These are phyloP conservation scores for Orychophragmus violaceus DNA, from an alignment of 345 rosid genomes.

Conservation along the genomic window DNA sequence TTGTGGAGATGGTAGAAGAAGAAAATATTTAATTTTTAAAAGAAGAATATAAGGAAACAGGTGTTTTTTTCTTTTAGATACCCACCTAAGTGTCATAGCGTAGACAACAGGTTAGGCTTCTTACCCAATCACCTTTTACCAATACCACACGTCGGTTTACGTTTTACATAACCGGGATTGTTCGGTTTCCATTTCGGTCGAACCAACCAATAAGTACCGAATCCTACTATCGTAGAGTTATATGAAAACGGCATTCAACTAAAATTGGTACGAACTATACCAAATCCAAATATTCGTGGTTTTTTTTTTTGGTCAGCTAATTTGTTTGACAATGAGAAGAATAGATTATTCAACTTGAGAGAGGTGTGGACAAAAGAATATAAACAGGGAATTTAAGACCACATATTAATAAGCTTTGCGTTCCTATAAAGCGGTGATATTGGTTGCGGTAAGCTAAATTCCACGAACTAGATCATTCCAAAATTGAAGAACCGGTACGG, in stretches of 20 bases:
- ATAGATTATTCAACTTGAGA: background rate
- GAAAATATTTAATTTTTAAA: background rate
- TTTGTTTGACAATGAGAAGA: background rate
- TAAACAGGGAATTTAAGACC: slow-evolving; percentile 16
- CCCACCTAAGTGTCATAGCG: slow-evolving; percentile 22
- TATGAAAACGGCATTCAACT: background rate
- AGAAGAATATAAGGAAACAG: slow-evolving; percentile 21
- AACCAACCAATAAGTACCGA: background rate
- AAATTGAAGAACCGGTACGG: slow-evolving; percentile 13
- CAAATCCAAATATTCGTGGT: background rate
- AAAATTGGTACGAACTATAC: background rate
- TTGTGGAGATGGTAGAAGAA: slow-evolving; percentile 26
- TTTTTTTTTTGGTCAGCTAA: background rate
- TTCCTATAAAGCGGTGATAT: background rate
- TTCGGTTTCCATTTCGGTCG: background rate
- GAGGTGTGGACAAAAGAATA: slow-evolving; percentile 12
- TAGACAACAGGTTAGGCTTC: slow-evolving; percentile 33
- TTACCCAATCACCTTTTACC: slow-evolving; percentile 27
- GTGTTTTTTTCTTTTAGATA: slow-evolving; percentile 14
- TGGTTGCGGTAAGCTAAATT: too few species aligned
- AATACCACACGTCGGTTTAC: slow-evolving; percentile 20
- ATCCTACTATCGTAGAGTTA: background rate
- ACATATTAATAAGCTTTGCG: slow-evolving; percentile 3
- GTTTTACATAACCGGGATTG: background rate
- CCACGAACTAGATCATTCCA: too few species aligned